Base-by-base conservation (phyloP, 2,329 filamentous ascomycete species). In the Trichoderma sp. region DNA sequence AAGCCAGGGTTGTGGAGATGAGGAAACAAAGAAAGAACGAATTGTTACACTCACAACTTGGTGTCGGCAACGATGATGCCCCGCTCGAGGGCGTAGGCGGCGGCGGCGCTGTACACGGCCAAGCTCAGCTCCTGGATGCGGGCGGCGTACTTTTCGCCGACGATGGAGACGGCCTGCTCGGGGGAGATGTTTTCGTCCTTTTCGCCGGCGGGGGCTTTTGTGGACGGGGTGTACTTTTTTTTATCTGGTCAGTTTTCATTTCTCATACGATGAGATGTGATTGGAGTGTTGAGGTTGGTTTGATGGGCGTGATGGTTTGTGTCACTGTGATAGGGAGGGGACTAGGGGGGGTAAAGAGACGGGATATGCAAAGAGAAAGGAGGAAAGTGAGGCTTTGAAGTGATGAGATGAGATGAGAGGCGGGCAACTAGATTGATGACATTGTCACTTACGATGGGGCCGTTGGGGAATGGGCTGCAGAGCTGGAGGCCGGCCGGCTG, bases 151-250 rank as follows among this genome's bases (percentile, higher is more conserved):
- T 71, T 71, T 51, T 74, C 73, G 57, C 75, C 75, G 41, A 77
- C 69, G 59, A 75, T 70, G 71, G 82, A 78, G 59, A 75, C 81
- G 70, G 88, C 88, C 72, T 86, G 78, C 62, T 88, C 87, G 0
- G 88, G 90, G 65, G 86, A 85, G 71, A 97, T 96, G 79, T 97
- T 97, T 78, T 94, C 90, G 75, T 97, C 85, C 74, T 95, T 89
- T 69, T 87, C 80, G 28, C 93, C 93, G 39, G 85, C 80, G 72
- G 91, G 88, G 1, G 93, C 93, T 81, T 97, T 97, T 14, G 93
- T 96, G 71, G 86, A 91, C 0, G 93, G 93, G 28, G 74, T 76
- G 75, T 84, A 84, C 60, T 63, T 14, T 30, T 44, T 7, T 17
- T 30, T 44, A 5, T 17, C 26, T n/a, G 21, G 34, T 61, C 39